Conservation (phyloP, 2,329 filamentous ascomycete genomes). For the Lasiodiplodia gonubiensis region DNA sequence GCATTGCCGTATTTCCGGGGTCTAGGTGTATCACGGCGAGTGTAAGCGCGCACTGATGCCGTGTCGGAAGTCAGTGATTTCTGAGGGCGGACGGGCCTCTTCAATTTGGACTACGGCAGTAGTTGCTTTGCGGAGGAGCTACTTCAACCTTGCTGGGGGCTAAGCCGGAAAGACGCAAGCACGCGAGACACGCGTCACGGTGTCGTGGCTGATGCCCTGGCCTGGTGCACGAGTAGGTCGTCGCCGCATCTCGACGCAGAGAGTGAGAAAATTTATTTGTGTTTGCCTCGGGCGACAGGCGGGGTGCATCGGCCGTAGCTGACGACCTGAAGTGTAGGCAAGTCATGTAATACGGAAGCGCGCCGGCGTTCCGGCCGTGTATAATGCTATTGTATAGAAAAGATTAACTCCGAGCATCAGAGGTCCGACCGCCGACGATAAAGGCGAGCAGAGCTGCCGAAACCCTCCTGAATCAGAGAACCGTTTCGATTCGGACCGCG, state of each 20-base stretch:
- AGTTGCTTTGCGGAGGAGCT: constrained; percentile 14
- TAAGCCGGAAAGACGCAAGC: constrained; percentile 15
- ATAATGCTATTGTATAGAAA: constrained; percentile 14
- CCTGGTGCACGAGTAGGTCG: background rate
- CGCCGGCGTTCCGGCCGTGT: background rate
- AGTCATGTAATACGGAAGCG: constrained; percentile 24
- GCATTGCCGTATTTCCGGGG: background rate
- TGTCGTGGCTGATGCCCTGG: constrained; percentile 15
- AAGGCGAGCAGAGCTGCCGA: constrained; percentile 6
- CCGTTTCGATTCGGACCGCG: constrained; percentile 15
- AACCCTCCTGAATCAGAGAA: constrained; percentile 19
- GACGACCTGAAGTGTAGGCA: background rate
- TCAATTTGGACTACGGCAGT: constrained; percentile 5
- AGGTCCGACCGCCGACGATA: constrained; percentile 1
- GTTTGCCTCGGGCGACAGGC: constrained; percentile 12
- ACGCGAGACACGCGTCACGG: constrained; percentile 14
- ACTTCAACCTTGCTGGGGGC: constrained; percentile 7
- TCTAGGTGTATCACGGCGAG: background rate
- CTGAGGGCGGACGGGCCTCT: background rate
- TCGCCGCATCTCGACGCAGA: background rate
- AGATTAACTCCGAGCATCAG: constrained; percentile 6
- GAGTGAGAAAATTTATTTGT: background rate
- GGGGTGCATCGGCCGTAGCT: constrained; percentile 17
- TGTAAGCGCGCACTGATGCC: background rate
- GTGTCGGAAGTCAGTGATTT: constrained; percentile 3